phyloP scores from a whole-genome alignment of 139 green algal species.

The Mesotaenium endlicherianum region DNA sequence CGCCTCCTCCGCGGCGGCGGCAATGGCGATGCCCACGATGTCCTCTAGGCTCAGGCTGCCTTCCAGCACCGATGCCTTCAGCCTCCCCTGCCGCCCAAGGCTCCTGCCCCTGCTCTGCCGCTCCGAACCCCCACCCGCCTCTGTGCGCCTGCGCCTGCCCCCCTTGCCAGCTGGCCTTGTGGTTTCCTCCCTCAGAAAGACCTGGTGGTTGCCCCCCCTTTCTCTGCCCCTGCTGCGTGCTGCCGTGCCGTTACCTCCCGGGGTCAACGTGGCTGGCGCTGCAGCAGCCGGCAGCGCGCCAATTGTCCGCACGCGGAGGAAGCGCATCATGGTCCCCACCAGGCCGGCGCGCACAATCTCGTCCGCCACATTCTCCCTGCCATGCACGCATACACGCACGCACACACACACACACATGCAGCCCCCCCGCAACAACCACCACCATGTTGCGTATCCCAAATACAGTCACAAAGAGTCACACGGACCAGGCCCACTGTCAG shows the following conservation, averaged over 20 bases:
- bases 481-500: no score
- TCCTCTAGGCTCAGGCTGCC: no score
- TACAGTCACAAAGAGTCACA: not conserved
- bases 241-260: no score
- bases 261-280: not conserved
- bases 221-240: no score
- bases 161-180: no score
- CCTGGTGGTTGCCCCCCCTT: no score
- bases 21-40: not conserved
- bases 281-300: conserved; percentile 1
- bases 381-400: not conserved
- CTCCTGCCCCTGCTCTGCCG: no score
- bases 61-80: no score
- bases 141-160: no score
- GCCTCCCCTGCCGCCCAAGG: no score
- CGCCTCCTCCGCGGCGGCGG: conserved; percentile 17
- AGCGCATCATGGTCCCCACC: conserved; percentile 22
- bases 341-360: conserved; percentile 47
- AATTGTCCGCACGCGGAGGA: conserved; percentile 33
- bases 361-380: conserved; percentile 49
- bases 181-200: no score
- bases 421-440: not conserved
- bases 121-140: no score
- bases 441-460: not conserved
- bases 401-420: not conserved